Evolutionary conservation across 2,329 filamentous ascomycete species (phyloP).

Genomic region (Fusarium sp.): DNA sequence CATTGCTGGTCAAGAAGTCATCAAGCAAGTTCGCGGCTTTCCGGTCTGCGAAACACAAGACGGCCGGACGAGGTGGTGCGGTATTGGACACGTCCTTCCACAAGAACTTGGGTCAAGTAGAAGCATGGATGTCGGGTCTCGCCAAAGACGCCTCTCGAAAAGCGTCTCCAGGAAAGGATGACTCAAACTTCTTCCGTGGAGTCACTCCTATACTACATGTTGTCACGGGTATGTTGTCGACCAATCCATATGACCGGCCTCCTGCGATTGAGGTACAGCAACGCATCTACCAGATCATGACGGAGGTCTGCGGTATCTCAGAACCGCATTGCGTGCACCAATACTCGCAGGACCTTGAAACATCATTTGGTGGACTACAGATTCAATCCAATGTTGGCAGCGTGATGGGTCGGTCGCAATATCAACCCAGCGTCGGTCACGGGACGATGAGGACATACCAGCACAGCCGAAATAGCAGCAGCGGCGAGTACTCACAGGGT

Average conservation of each 20-base stretch:
- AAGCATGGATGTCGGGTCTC: conserved; percentile 74
- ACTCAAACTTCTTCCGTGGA: conserved; percentile 62
- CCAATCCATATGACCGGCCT: conserved; percentile 65
- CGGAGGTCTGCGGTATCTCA: conserved; percentile 58
- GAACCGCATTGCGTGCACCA: conserved; percentile 68
- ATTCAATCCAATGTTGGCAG: conserved; percentile 30
- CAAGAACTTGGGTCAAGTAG: conserved; percentile 75
- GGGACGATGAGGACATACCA: conserved; percentile 44
- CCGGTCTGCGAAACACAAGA: conserved; percentile 74
- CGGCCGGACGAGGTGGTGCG: conserved; percentile 67
- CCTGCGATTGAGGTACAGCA: conserved; percentile 65
- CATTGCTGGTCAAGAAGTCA: conserved; percentile 76
- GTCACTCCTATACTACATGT: conserved; percentile 66
- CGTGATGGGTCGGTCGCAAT: conserved; percentile 13
- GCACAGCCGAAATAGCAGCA: conserved; percentile 50
- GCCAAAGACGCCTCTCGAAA: conserved; percentile 69
- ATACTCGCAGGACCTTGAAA: conserved; percentile 53
- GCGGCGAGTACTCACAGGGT: conserved; percentile 51
- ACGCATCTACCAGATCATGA: conserved; percentile 65
- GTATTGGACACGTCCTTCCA: conserved; percentile 79
- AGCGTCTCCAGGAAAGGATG: conserved; percentile 50
- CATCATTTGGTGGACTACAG: conserved; percentile 41
- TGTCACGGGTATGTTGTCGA: conserved; percentile 66
- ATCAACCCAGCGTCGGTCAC: conserved; percentile 47
- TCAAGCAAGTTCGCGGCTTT: conserved; percentile 74